Evolutionary conservation across 148 eudicot genomes (phyloP).

Genomic region (Chenopodium suecicum): DNA sequence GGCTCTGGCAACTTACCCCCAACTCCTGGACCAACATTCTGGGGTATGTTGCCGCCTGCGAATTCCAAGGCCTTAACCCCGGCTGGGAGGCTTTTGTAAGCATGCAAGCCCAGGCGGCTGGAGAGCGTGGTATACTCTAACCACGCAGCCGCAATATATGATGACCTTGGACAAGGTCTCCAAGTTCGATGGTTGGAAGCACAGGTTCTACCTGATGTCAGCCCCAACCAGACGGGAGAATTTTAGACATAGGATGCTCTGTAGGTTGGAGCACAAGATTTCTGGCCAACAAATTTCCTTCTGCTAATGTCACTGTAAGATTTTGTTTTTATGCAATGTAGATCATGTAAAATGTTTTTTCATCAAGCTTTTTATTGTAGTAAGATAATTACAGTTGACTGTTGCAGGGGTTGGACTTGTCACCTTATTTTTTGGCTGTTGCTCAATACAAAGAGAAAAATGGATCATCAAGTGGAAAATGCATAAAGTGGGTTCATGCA

Average conservation of each 20-base stretch:
- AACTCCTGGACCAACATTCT: no score
- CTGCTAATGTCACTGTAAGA: constrained; percentile 70
- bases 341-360: neutral
- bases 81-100: no score
- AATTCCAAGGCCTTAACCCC: no score
- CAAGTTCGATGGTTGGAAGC: no score
- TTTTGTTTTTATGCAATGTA: neutral
- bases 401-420: constrained; percentile 82
- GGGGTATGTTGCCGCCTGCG: no score
- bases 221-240: no score
- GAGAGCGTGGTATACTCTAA: no score
- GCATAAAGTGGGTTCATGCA: constrained; percentile 81
- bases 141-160: no score
- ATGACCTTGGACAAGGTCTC: no score
- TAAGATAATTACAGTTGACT: constrained; percentile 1
- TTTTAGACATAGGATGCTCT: constrained; percentile 93
- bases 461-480: constrained; percentile 38
- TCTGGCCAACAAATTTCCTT: constrained; percentile 77
- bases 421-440: constrained; percentile 93
- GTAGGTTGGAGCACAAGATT: constrained; percentile 83
- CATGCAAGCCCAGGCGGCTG: no score
- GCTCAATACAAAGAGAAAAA: constrained; percentile 84
- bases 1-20: no score
- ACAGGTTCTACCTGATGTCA: no score
- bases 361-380: neutral